Percentiles rank a stretch among this genome's conserved stretches.
Evolutionary conservation across 1,284 basidiomycete species (phyloP).

Genomic region (Apiotrichum mycotoxinovorans): DNA sequence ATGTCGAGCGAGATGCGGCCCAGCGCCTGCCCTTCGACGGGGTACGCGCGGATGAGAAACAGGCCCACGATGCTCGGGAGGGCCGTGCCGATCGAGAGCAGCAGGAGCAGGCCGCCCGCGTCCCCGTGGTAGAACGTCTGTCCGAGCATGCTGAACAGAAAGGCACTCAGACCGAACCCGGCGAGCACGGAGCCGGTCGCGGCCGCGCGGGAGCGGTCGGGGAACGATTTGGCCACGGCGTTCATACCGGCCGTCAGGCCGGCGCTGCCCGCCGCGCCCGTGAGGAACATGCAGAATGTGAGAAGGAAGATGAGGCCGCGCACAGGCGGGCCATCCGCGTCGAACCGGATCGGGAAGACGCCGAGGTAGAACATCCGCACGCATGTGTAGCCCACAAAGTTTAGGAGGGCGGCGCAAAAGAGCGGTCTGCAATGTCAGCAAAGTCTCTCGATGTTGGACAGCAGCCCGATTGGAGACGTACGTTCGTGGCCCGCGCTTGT

Average conservation of each 20-base stretch:
- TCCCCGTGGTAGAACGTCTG: constrained; percentile 66
- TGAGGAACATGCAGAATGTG: constrained; percentile 41
- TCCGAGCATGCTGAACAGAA: constrained; percentile 68
- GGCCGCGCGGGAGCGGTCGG: constrained; percentile 57
- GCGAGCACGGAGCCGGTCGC: constrained; percentile 70
- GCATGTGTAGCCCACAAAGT: constrained; percentile 63
- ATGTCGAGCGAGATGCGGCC: constrained; percentile 5
- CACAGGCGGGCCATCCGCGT: constrained; percentile 16
- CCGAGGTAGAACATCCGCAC: constrained; percentile 62
- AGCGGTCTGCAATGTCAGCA: constrained; percentile 27
- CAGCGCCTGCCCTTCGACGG: constrained; percentile 36
- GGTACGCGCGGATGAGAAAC: constrained; percentile 61
- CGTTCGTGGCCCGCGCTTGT: constrained; percentile 61
- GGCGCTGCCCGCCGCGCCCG: constrained; percentile 44
- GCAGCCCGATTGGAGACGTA: constrained; percentile 23
- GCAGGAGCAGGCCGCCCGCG: constrained; percentile 63
- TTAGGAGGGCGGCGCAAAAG: constrained; percentile 53
- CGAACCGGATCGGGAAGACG: constrained; percentile 25
- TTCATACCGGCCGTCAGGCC: constrained; percentile 48
- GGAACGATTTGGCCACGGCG: constrained; percentile 48
- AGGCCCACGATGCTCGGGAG: constrained; percentile 66
- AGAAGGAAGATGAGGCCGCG: constrained; percentile 31
- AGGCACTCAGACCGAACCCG: constrained; percentile 79
- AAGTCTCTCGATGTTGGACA: too few species aligned
- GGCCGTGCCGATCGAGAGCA: constrained; percentile 68